Evolutionary conservation across 768 basidiomycete genomes (phyloP).

Genomic region (Amanita rimosa): DNA sequence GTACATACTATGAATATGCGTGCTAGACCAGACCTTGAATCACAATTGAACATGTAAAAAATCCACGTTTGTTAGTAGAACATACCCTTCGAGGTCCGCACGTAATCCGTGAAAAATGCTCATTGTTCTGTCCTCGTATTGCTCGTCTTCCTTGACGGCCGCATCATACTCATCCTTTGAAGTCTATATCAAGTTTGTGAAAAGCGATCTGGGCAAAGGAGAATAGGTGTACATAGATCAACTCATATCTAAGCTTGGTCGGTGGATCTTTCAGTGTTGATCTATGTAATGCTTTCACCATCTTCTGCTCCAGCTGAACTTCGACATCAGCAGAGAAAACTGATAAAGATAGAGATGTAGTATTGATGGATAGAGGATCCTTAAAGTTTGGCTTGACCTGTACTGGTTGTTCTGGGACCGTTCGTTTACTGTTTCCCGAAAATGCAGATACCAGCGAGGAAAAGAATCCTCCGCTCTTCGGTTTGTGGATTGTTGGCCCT

Average conservation of each 20-base stretch:
- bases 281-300: constrained; percentile 64
- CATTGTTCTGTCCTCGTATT: constrained; percentile 47
- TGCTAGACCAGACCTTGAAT: constrained; percentile 46
- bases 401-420: constrained; percentile 11
- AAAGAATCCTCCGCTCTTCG: constrained; percentile 31
- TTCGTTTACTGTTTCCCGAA: constrained; percentile 26
- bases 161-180: constrained; percentile 74
- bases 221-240: constrained; percentile 65
- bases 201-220: neutral
- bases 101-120: constrained; percentile 83
- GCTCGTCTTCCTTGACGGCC: constrained; percentile 56
- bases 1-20: constrained; percentile 73
- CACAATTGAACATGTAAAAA: constrained; percentile 4
- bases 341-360: constrained; percentile 47
- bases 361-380: constrained; percentile 29
- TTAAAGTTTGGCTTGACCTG: constrained; percentile 7
- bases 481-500: constrained; percentile 13
- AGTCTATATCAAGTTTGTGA: constrained; percentile 36
- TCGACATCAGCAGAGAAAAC: constrained; percentile 59
- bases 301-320: constrained; percentile 54
- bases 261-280: constrained; percentile 96
- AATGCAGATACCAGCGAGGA: constrained; percentile 32
- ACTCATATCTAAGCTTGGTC: constrained; percentile 54
- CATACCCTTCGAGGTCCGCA: constrained; percentile 76
- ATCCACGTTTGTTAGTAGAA: neutral